Evolutionary conservation across 192 early-diverging fungal species (phyloP).

Genomic region (Neocallimastix lanati): DNA sequence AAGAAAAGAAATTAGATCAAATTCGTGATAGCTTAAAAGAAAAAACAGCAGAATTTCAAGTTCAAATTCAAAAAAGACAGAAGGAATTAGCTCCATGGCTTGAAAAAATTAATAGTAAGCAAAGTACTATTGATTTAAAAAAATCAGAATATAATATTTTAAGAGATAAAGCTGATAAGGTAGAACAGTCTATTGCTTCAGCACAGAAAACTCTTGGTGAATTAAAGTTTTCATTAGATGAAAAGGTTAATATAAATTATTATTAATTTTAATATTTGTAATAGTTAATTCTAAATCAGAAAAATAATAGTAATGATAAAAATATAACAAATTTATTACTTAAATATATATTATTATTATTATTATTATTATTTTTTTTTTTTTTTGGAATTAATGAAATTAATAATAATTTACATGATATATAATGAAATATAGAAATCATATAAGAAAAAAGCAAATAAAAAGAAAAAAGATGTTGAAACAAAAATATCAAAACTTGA

Average conservation of each 20-base stretch:
- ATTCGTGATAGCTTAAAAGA: constrained; percentile 9
- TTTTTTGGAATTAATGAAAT: too few species aligned
- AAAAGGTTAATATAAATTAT: constrained; percentile 11
- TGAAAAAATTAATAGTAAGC: constrained; percentile 57
- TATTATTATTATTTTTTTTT: too few species aligned
- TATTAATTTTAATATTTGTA: constrained; percentile 3
- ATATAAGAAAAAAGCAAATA: background rate
- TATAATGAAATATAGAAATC: background rate
- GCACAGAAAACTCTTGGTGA: constrained; percentile 29
- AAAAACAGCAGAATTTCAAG: constrained; percentile 69
- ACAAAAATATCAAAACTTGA: background rate
- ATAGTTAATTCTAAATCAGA: background rate
- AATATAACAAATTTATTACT: too few species aligned
- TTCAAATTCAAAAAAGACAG: constrained; percentile 69
- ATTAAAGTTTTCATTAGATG: constrained; percentile 13
- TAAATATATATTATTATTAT: too few species aligned
- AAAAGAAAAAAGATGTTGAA: constrained; percentile 1
- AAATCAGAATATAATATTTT: constrained; percentile 65
- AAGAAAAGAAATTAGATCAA: background rate
- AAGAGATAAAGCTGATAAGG: constrained; percentile 34
- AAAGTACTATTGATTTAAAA: constrained; percentile 55
- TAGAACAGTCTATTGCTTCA: constrained; percentile 28
- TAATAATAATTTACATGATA: too few species aligned
- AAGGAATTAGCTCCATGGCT: constrained; percentile 68
- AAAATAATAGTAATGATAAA: background rate